Conservation (phyloP, 257 asterid genomes). For the Nicotiana paniculata region DNA sequence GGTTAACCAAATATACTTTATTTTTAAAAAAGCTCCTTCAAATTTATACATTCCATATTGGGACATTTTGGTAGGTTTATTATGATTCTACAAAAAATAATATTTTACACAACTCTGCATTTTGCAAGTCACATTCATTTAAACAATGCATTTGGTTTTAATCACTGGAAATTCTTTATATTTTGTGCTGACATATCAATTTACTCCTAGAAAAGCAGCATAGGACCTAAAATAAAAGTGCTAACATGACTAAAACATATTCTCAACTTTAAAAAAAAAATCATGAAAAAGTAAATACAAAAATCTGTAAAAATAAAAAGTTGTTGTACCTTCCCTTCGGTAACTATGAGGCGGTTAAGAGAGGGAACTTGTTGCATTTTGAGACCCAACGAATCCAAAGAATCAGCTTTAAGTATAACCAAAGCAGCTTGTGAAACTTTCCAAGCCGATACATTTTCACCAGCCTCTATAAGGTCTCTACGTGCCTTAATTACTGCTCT, state of each 20-base stretch:
- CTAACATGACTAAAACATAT: too few species aligned
- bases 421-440: conserved; percentile 78
- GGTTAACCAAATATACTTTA: too few species aligned
- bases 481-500: conserved; percentile 53
- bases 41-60: not conserved
- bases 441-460: conserved; percentile 64
- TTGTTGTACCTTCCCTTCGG: conserved; percentile 64
- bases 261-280: too few species aligned
- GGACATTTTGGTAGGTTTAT: not conserved
- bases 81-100: too few species aligned
- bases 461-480: conserved; percentile 32
- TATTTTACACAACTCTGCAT: too few species aligned
- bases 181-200: too few species aligned
- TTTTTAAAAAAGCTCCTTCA: not conserved
- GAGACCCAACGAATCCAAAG: conserved; percentile 84
- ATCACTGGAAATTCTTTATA: too few species aligned
- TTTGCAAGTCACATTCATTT: too few species aligned
- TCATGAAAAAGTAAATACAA: too few species aligned
- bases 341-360: conserved; percentile 37
- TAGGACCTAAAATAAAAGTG: too few species aligned
- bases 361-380: conserved; percentile 82
- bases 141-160: too few species aligned
- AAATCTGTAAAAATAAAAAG: not conserved
- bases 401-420: conserved; percentile 42
- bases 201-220: too few species aligned